Conservation (phyloP, 2,329 filamentous ascomycete species). For the Colletotrichum sp. region DNA sequence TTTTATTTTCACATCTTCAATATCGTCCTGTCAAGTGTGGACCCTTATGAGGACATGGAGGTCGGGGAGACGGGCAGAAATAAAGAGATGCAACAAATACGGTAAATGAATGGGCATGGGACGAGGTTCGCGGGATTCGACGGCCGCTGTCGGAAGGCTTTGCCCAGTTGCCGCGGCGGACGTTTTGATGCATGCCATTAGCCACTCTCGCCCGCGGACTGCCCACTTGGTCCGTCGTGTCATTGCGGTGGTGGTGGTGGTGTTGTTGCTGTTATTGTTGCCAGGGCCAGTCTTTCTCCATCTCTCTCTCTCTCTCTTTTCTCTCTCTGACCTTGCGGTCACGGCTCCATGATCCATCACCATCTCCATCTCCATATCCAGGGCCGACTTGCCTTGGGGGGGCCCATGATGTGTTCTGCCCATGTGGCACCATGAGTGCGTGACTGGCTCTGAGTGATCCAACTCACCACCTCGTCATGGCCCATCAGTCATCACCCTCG, state of each 20-base stretch:
- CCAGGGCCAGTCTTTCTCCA: background rate
- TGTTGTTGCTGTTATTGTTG: background rate
- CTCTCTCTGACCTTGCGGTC: background rate
- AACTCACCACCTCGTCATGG: background rate
- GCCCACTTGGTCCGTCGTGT: background rate
- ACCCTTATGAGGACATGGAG: background rate
- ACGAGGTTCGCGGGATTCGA: background rate
- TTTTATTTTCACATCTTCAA: background rate
- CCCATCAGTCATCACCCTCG: background rate
- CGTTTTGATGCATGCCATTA: background rate
- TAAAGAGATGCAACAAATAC: background rate
- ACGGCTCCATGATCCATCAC: background rate
- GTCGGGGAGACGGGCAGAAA: background rate
- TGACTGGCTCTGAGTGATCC: background rate
- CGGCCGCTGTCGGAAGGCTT: background rate
- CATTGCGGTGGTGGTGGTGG: background rate
- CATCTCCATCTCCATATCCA: background rate
- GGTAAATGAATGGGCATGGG: background rate
- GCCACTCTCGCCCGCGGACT: background rate
- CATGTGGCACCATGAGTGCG: slow-evolving; percentile 9
- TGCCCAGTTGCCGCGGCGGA: background rate
- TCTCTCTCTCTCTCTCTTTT: background rate
- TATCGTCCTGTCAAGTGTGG: background rate
- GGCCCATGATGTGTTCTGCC: slow-evolving; percentile 3
- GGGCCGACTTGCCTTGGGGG: background rate